A percentile compares a stretch with the other conserved stretches of the same genome.
Conservation (phyloP, 2,329 filamentous ascomycete species). For the Zymoseptoria crescenta region DNA sequence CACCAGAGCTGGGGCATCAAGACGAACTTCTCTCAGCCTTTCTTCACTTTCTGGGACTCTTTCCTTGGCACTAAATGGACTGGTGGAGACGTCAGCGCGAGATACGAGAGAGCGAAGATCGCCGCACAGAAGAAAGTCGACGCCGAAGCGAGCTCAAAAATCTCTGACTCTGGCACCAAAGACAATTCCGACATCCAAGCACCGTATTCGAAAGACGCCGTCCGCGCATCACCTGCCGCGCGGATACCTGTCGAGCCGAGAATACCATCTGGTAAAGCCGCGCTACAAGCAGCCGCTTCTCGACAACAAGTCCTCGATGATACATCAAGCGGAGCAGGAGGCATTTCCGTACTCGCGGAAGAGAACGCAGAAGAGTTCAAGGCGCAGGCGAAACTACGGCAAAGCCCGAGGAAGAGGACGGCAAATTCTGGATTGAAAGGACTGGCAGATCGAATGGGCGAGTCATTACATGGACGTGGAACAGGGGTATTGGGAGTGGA, state of each 20-base stretch:
- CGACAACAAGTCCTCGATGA: conserved; percentile 37
- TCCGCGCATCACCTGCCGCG: conserved; percentile 17
- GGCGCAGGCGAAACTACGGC: conserved; percentile 27
- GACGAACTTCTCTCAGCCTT: conserved; percentile 73
- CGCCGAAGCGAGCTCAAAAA: conserved; percentile 32
- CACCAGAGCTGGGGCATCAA: conserved; percentile 99
- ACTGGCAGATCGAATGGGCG: conserved; percentile 38
- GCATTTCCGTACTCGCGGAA: conserved; percentile 31
- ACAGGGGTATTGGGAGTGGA: conserved; percentile 41
- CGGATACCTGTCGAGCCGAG: conserved; percentile 17
- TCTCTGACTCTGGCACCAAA: conserved; percentile 9
- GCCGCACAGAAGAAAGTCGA: conserved; percentile 52
- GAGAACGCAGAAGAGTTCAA: conserved; percentile 35
- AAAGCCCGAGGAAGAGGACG: conserved; percentile 35
- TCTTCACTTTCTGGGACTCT: conserved; percentile 93
- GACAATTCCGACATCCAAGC: conserved; percentile 12
- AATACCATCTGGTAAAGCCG: conserved; percentile 32
- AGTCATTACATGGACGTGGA: conserved; percentile 39
- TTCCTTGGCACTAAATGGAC: conserved; percentile 75
- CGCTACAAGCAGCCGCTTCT: conserved; percentile 32
- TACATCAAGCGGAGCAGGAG: conserved; percentile 24
- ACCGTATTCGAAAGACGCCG: conserved; percentile 22
- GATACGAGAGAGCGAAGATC: conserved; percentile 51
- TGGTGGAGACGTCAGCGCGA: conserved; percentile 54
- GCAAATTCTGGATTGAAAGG: conserved; percentile 37